Base-by-base conservation (phyloP, 176 grass and related monocot species). In the Oryza nivara region DNA sequence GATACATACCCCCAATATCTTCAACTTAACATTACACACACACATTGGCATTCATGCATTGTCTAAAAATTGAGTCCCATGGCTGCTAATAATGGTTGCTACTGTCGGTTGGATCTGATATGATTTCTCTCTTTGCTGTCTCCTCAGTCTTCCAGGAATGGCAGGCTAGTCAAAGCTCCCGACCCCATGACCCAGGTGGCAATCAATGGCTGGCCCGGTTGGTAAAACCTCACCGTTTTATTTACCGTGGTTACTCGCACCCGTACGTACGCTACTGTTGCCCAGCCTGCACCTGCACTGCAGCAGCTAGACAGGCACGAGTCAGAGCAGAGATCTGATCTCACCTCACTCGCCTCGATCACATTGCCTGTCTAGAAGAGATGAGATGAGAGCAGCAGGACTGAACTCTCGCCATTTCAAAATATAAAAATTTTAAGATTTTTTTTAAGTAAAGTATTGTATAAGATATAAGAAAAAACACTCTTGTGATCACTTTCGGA, bases 271-370 rank as follows among this genome's bases (percentile, higher is more conserved):
- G 10, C 44, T 5, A 17, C 67, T 61, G 38, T 25, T 83, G 56
- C 74, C 14, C 30, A 68, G 56, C 26, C 35, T 51, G 47, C 73
- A 22, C 43, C 56, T 61, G 19, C 67, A 65, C 51, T 17, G 76
- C 84, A 73, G 32, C 22, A 73, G 32, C 22, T 28, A 68, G 9
- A 32, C 34, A 19, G 63, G 73, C 86, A 43, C 72, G 32, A 70
- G 79, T 84, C 74, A 84, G 56, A 11, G 58, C 58, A 63, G 87
- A 88, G 68, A 88, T 84, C 81, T 79, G 68, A 25, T 73, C 86
- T 74, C 79, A 20, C 12, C 36, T 76, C 74, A 17, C 52, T 56
- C 54, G 19, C 70, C 20, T 45, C 81, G 58, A 63, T 48, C 83
- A 30, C 77, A 44, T 73, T 73, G 74, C 74, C 48, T 23, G 11